A percentile compares a stretch with the other conserved stretches of the same genome.
Conservation (phyloP, 2,329 filamentous ascomycete genomes). For the Cryphonectria nitschkei region DNA sequence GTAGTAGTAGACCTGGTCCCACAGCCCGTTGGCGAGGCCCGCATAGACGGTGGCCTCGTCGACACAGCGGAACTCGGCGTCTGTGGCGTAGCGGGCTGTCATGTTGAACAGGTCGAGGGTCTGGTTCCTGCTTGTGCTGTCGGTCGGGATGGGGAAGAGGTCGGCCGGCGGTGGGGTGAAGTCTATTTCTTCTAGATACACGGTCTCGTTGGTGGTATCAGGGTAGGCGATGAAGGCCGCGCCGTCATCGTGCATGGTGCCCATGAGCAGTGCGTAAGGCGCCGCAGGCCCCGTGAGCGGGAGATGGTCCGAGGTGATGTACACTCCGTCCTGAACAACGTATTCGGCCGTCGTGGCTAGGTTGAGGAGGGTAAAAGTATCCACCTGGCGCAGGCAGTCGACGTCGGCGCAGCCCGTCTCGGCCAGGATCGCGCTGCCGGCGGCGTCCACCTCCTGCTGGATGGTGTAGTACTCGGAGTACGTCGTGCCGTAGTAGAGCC, state of each 20-base stretch:
- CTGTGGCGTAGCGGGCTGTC: conserved; percentile 57
- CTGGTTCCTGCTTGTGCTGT: conserved; percentile 45
- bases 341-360: conserved; percentile 51
- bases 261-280: conserved; percentile 59
- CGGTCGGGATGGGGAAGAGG: conserved; percentile 53
- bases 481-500: conserved; percentile 56
- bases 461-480: conserved; percentile 64
- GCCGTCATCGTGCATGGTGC: conserved; percentile 58
- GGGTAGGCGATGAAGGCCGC: conserved; percentile 57
- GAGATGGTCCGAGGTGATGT: conserved; percentile 52
- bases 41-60: conserved; percentile 62
- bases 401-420: conserved; percentile 58
- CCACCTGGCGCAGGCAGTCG: conserved; percentile 54
- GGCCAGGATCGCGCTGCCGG: conserved; percentile 54
- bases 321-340: conserved; percentile 62
- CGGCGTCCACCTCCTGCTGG: conserved; percentile 51
- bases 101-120: conserved; percentile 61
- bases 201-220: conserved; percentile 36
- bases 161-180: conserved; percentile 39
- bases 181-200: conserved; percentile 41
- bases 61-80: conserved; percentile 62
- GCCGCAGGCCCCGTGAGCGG: conserved; percentile 51
- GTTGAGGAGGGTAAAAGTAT: conserved; percentile 45
- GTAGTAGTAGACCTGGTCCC: conserved; percentile 59
- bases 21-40: conserved; percentile 48